Percentiles rank a stretch among this genome's conserved stretches.
Evolutionary conservation across 2,329 filamentous ascomycete species (phyloP).

Genomic region (Daldinia sp.): DNA sequence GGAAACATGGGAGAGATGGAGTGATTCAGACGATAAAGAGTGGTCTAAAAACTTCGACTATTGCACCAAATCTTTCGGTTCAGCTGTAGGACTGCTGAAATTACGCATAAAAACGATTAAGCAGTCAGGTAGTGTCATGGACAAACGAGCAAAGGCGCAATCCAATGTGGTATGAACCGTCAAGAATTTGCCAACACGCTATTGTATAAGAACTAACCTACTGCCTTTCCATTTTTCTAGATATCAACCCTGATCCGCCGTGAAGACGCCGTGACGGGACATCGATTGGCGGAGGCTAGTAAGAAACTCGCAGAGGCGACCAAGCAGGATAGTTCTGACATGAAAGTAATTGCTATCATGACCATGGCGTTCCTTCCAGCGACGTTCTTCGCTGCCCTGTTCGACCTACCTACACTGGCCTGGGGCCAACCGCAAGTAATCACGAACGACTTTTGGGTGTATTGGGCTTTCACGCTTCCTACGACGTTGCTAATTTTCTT

Average conservation of each 20-base stretch:
- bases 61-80: background rate
- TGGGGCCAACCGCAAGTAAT: slow-evolving; percentile 8
- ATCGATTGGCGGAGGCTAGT: background rate
- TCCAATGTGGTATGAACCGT: slow-evolving; percentile 13
- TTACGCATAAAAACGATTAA: slow-evolving; percentile 14
- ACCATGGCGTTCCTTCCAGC: slow-evolving; percentile 53
- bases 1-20: background rate
- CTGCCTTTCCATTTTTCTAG: background rate
- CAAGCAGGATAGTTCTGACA: slow-evolving; percentile 47
- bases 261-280: background rate
- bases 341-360: slow-evolving; percentile 51
- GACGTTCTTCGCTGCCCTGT: slow-evolving; percentile 50
- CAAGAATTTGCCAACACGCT: no score
- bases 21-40: background rate
- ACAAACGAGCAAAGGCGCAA: slow-evolving; percentile 17
- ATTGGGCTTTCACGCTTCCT: slow-evolving; percentile 15
- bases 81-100: slow-evolving; percentile 5
- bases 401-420: slow-evolving; percentile 19
- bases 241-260: slow-evolving; percentile 5
- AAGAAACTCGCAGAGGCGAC: slow-evolving; percentile 31
- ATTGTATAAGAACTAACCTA: no score
- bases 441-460: slow-evolving; percentile 14
- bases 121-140: slow-evolving; percentile 1
- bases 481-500: slow-evolving; percentile 16
- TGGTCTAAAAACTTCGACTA: background rate